Evolutionary conservation across 129 eudicot species (phyloP).

Genomic region (Cynara cardunculus): DNA sequence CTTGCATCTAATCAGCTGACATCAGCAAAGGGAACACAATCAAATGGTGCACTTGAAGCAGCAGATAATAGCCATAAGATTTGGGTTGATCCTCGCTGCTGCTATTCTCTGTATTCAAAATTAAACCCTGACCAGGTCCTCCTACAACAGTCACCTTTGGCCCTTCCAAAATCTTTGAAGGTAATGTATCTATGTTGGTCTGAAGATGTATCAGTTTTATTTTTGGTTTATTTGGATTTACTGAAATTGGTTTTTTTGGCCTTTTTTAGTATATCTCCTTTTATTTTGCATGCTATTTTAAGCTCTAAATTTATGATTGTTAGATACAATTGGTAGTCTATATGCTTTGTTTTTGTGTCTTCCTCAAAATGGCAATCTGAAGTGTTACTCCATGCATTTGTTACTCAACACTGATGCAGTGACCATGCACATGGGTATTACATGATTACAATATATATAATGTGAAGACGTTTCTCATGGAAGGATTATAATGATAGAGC

Average conservation of each 20-base stretch:
- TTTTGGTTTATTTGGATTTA: neutral
- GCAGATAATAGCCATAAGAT: constrained; percentile 50
- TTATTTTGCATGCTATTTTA: neutral
- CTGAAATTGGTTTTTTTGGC: neutral
- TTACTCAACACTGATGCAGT: neutral
- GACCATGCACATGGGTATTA: neutral
- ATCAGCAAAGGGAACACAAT: constrained; percentile 24
- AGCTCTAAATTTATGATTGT: neutral
- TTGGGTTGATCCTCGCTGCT: constrained; percentile 92
- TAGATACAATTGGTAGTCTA: constrained; percentile 7
- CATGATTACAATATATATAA: neutral
- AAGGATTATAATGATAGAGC: neutral
- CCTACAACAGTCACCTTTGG: constrained; percentile 79
- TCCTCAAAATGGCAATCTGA: neutral
- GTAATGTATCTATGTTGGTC: constrained; percentile 26
- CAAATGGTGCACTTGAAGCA: constrained; percentile 32
- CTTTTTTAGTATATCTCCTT: neutral
- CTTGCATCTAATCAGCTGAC: constrained; percentile 78
- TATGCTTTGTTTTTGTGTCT: neutral
- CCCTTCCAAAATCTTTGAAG: constrained; percentile 94
- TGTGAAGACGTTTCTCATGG: neutral
- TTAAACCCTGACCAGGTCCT: constrained; percentile 64
- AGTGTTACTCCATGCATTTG: neutral
- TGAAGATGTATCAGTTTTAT: neutral
- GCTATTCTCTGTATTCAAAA: constrained; percentile 80